Base-by-base conservation (phyloP, 1,139 yeast genomes). In the Candida gigantensis region DNA sequence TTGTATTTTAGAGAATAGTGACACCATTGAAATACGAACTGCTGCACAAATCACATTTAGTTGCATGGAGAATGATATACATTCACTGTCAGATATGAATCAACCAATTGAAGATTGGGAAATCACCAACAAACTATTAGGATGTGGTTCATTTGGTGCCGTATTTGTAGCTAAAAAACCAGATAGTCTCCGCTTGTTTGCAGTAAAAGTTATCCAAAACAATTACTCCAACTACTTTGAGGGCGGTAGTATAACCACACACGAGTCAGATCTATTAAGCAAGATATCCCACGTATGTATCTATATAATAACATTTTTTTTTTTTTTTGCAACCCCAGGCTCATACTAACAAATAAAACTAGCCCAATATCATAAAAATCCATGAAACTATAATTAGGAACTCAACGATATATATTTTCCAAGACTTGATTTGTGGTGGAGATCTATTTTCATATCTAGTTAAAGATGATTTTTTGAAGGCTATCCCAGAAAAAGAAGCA, bases 111-210 rank as follows among this genome's bases (percentile, higher is more conserved):
- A 52, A 4, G 51, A 57, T 7, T 80, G 84, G 81, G 44, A 41
- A 5, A 57, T 79, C 5, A 51, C 69, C 3, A 53, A 66, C 4
- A 62, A 66, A 24, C 49, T 74, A 3, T 53, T 81, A 20, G 87
- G 87, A 0, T 60, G 64, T 29, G 88, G 88, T 0, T 74, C 84
- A 0, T 81, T 79, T 64, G 86, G 86, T 1, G 67, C 71, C 30
- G 84, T 65, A 1, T 53, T 50, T 41, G 51, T 65, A 20, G 64
- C 70, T 3, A 44, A 50, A 18, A 54, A 53, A 5, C 42, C 44
- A 7, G 20, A 20, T 3, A 41, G 44, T 4, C 28, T 36, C 2
- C 40, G 51, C 19, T 49, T 62, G 39, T 78, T 57, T 65, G 90
- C 79, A 8, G 83, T 68, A 12, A 78, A 78, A 44, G 60, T 77